These are phyloP conservation scores for Avena atlantica DNA, from an alignment of 176 grass and related monocot genomes.

Conservation along the genomic window DNA sequence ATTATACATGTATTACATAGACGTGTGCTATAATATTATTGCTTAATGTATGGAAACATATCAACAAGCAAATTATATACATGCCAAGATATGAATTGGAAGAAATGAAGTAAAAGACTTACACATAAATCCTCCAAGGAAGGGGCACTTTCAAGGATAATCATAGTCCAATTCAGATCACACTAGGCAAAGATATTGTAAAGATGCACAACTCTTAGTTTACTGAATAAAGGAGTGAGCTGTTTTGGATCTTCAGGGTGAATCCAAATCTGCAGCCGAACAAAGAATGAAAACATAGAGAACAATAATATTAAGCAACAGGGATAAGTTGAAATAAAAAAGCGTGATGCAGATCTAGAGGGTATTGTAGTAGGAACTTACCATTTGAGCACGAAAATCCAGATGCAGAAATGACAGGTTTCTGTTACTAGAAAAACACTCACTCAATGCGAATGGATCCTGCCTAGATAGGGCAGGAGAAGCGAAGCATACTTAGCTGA, in stretches of 20 bases:
- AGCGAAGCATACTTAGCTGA: not conserved
- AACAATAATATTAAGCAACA: not conserved
- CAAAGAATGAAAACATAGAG: not conserved
- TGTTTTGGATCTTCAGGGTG: too few species aligned
- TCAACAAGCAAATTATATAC: not conserved
- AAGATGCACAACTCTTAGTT: too few species aligned
- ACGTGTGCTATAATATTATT: not conserved
- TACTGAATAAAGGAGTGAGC: too few species aligned
- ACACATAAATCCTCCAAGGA: too few species aligned
- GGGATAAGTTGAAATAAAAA: not conserved
- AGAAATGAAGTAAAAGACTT: not conserved
- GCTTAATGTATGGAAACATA: not conserved
- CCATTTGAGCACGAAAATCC: not conserved
- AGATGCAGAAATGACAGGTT: slow-evolving; percentile 3
- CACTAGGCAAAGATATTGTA: too few species aligned
- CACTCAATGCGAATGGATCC: not conserved
- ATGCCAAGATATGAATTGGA: not conserved
- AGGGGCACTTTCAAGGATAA: too few species aligned
- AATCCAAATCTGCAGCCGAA: not conserved
- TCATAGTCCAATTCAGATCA: too few species aligned
- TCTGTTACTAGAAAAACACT: not conserved
- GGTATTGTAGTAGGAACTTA: not conserved
- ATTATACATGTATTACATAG: not conserved
- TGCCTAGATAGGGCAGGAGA: slow-evolving; percentile 9
- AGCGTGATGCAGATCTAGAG: not conserved